phyloP scores from a whole-genome alignment of 345 rosid species.

The Dimocarpus longan region DNA sequence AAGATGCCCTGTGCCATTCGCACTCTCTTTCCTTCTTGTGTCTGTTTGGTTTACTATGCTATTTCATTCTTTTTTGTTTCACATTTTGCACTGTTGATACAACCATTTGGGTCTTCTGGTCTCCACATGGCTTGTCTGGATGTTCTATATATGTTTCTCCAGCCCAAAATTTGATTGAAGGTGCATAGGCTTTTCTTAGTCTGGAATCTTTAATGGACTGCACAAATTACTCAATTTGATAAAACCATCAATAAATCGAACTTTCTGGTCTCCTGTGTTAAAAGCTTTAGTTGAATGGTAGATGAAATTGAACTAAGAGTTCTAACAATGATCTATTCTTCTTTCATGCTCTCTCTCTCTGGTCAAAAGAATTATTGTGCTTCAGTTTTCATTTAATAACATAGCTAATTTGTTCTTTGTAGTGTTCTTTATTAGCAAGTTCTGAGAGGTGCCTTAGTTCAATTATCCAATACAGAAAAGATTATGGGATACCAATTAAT shows the following conservation, averaged over 20 bases:
- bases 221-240: neutral
- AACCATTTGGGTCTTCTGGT: neutral
- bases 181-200: neutral
- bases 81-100: neutral
- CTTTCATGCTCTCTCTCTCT: neutral
- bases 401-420: neutral
- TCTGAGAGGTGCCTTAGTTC: neutral
- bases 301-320: neutral
- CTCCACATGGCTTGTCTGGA: neutral
- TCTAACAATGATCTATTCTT: neutral
- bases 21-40: neutral
- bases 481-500: neutral
- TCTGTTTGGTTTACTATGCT: neutral
- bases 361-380: neutral
- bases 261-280: neutral
- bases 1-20: neutral
- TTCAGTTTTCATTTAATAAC: neutral
- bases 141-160: neutral
- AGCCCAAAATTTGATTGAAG: neutral
- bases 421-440: neutral
- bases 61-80: constrained; percentile 1
- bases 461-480: neutral
- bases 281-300: neutral
- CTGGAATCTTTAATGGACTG: neutral
- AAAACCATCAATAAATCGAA: neutral